Conservation (phyloP, 108 stramenopile species). For the Cylindrotheca fusiformis region DNA sequence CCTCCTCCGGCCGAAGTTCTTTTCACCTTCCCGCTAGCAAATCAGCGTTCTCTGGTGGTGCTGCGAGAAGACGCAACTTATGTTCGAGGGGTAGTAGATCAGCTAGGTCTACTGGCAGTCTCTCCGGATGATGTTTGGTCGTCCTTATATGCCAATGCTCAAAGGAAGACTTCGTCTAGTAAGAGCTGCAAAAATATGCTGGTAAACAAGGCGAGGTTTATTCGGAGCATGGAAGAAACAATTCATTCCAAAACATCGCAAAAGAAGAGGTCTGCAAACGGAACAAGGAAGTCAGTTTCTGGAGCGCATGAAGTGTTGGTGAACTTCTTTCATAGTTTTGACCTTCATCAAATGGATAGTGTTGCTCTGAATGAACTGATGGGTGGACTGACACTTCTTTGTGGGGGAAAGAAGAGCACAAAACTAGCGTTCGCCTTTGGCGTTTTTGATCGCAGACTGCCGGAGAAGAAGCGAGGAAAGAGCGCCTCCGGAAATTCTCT, state of each 20-base stretch:
- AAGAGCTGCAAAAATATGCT: conserved; percentile 25
- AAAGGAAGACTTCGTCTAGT: conserved; percentile 22
- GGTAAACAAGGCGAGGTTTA: conserved; percentile 64
- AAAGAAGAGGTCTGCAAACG: conserved; percentile 36
- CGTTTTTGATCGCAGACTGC: conserved; percentile 54
- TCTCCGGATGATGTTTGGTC: conserved; percentile 70
- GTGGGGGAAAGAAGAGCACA: conserved; percentile 81
- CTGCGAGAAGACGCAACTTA: conserved; percentile 82
- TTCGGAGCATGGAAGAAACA: conserved; percentile 67
- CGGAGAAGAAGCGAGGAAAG: conserved; percentile 34
- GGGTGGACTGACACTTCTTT: conserved; percentile 84
- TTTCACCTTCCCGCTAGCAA: conserved; percentile 84
- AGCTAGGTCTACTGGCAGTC: conserved; percentile 61
- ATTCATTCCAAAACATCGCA: conserved; percentile 21
- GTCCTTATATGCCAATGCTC: conserved; percentile 26
- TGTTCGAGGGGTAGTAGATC: conserved; percentile 72
- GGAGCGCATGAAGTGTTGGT: conserved; percentile 42
- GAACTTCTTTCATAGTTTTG: conserved; percentile 85
- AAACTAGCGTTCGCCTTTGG: conserved; percentile 87
- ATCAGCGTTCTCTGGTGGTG: conserved; percentile 73
- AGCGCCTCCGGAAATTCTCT: conserved; percentile 31
- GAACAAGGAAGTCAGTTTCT: conserved; percentile 30
- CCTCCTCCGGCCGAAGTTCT: conserved; percentile 51
- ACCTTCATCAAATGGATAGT: conserved; percentile 59
- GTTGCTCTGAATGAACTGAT: conserved; percentile 84